Evolutionary conservation across 129 eudicot genomes (phyloP).

Genomic region (Arctium lappa): DNA sequence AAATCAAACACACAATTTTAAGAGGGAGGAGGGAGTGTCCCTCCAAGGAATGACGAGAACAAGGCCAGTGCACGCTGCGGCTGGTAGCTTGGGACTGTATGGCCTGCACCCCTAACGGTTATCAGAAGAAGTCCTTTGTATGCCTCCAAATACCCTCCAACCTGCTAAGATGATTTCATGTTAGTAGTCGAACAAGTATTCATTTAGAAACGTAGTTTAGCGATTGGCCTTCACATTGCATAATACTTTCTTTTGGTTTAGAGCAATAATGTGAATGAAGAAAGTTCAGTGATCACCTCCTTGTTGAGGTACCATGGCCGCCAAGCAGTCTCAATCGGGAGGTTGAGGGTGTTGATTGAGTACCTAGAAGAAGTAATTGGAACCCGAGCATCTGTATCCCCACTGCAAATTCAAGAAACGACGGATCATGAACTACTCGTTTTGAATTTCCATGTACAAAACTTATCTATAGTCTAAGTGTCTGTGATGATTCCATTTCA

Average conservation of each 20-base stretch:
- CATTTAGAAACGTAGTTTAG: background rate
- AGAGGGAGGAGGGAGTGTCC: conserved; percentile 30
- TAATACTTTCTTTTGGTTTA: background rate
- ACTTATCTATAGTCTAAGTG: background rate
- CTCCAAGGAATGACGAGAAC: conserved; percentile 32
- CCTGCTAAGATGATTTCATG: background rate
- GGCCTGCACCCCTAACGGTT: conserved; percentile 27
- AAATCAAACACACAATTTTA: background rate
- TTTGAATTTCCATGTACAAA: background rate
- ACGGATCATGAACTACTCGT: background rate
- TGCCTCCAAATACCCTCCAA: background rate
- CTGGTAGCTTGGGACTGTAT: conserved; percentile 34
- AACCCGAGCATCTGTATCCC: conserved; percentile 38
- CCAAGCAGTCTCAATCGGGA: conserved; percentile 7
- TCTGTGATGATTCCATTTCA: background rate
- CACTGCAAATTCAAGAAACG: conserved; percentile 25
- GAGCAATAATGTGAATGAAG: background rate
- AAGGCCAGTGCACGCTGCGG: conserved; percentile 30
- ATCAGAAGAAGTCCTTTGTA: background rate
- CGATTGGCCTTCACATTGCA: background rate
- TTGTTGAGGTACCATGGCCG: background rate
- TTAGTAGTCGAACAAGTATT: background rate
- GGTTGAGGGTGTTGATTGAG: conserved; percentile 10
- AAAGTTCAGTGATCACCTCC: background rate
- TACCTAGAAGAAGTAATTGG: conserved; percentile 49